Base-by-base conservation (phyloP, 2,329 filamentous ascomycete genomes). In the Fusarium udum region DNA sequence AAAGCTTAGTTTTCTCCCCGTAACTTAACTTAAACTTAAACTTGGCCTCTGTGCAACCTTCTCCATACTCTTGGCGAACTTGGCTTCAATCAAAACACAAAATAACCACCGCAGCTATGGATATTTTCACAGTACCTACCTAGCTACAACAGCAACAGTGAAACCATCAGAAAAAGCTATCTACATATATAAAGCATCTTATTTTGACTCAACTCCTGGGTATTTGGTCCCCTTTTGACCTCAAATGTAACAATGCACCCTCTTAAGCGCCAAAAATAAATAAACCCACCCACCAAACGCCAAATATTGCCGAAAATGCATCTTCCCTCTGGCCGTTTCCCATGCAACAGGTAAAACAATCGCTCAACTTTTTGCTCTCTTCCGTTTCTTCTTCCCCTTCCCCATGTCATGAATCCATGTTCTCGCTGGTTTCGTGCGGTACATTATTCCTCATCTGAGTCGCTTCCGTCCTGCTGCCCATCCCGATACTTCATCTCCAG, bases 401-500 rank as follows among this genome's bases (percentile, higher is more conserved):
- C 49, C 9, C 18, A 36, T 24, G 32, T 15, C 32, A 36, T 36
- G 13, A 36, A 31, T 28, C 32, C 28, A 31, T 31, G 28, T 24
- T 36, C 52, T 46, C 45, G 14, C 48, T 60, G 42, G 40, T 42
- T 64, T 55, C 52, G 31, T 42, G 22, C 57, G 16, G 31, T 15
- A 22, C 31, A 6, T 28, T 52, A 75, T 45, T 72, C 69, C 18
- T 75, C 75, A 24, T 78, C 77, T 15, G 73, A 73, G 24, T 79
- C 79, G 22, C 74, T 75, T n/a, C 67, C 72, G 42, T 78, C 80
- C 22, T 72, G 78, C 28, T 78, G 75, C 7, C 77, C 73, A 42
- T 84, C 83, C 26, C 84, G 83, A 68, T 88, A 89, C 67, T 81
- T 84, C 82, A 96, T 89, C 76, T 92, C 90, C 20, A 97, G 87